Base-by-base conservation (phyloP, 192 early-diverging fungal species). In the Coemansia sp. region DNA sequence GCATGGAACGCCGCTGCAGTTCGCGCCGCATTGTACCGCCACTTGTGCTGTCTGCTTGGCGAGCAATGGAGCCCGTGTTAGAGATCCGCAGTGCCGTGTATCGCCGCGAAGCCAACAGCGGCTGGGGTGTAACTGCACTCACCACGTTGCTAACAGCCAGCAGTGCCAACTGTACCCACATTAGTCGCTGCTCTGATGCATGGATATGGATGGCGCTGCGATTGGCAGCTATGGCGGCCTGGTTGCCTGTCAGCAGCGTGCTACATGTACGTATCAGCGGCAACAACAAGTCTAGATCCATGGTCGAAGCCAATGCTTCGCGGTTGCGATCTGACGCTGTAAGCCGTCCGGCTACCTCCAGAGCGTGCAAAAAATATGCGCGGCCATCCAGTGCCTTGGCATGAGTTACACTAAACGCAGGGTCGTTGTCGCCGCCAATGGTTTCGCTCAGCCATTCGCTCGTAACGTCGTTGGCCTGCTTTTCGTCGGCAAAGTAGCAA, bases 151-250 rank as follows among this genome's bases (percentile, higher is more conserved):
- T 68, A 35, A 78, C 28, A 33, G 65, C 64, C 21, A 78, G 48
- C 50, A 78, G 61, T 37, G 55, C 62, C 54, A 65, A 63, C 47
- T 70, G 73, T 51, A 77, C 65, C 67, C 67, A 70, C 63, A 66
- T 65, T 18, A 70, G 52, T 47, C 73, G 66, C 49, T 59, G 42
- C 37, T 77, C 72, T 13, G 44, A 19, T 0, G 51, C 26, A 33
- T 55, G 63, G 31, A 57, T 48, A 10, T 50, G 61, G 48, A 33
- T 21, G 14, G 61, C 43, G 11, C 39, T 48, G 7, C 50, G 54
- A 14, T 46, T 26, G 13, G 49, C 33, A 5, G 61, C 40, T 33
- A 59, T 48, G 3, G 58, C 59, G 7, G 58, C 42, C 49, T 69
- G 63, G 56, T 65, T 54, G 21, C 62, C 67, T 14, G 67, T 39